Conservation (phyloP, 805 yeast species). For the Vanderwaltozyma verrucispora region DNA sequence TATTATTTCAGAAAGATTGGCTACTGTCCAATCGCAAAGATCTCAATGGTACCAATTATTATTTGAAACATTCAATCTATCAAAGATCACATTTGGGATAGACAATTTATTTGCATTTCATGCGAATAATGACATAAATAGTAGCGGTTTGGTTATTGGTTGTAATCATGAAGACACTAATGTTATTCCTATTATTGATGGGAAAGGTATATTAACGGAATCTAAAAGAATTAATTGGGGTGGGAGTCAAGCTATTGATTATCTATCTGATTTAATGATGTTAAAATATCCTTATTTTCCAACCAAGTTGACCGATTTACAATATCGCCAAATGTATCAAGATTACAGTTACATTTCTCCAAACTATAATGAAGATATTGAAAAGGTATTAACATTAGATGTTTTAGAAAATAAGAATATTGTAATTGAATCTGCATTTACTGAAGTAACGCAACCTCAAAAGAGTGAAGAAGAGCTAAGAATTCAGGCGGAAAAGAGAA, state of each 20-base stretch:
- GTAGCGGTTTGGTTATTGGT: slow-evolving; percentile 66
- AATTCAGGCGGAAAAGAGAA: slow-evolving; percentile 64
- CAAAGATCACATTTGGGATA: slow-evolving; percentile 69
- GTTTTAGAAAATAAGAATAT: slow-evolving; percentile 59
- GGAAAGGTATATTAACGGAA: slow-evolving; percentile 52
- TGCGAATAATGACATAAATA: slow-evolving; percentile 34
- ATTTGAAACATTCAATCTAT: slow-evolving; percentile 73
- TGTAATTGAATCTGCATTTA: slow-evolving; percentile 73
- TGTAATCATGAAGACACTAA: slow-evolving; percentile 77
- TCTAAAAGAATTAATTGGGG: slow-evolving; percentile 88
- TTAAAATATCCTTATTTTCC: slow-evolving; percentile 93
- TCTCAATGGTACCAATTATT: slow-evolving; percentile 66
- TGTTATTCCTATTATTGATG: slow-evolving; percentile 71
- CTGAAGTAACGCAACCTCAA: slow-evolving; percentile 52
- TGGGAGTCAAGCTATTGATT: slow-evolving; percentile 63
- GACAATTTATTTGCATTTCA: slow-evolving; percentile 74
- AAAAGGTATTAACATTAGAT: slow-evolving; percentile 46
- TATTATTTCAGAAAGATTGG: slow-evolving; percentile 69
- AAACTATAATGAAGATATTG: slow-evolving; percentile 57
- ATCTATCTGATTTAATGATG: slow-evolving; percentile 49
- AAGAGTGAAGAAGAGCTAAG: slow-evolving; percentile 78
- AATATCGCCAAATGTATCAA: slow-evolving; percentile 56
- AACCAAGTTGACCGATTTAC: slow-evolving; percentile 49
- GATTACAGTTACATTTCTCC: slow-evolving; percentile 71
- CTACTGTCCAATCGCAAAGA: slow-evolving; percentile 61